A percentile compares a stretch with the other conserved stretches of the same genome.
These are phyloP conservation scores for Lomentospora prolificans DNA, from an alignment of 2,329 filamentous ascomycete genomes.

Conservation along the genomic window DNA sequence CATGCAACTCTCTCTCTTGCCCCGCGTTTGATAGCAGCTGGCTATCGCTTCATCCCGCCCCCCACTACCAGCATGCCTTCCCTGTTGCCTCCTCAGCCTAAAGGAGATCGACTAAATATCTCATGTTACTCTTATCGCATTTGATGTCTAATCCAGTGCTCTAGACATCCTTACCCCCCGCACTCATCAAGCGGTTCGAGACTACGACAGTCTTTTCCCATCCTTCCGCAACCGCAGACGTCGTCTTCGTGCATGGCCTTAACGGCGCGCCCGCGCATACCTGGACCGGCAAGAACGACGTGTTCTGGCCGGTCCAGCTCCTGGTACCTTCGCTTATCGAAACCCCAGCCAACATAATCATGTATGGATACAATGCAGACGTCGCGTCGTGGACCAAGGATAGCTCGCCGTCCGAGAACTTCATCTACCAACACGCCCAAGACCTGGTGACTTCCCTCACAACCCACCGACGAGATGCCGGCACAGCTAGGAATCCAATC, in stretches of 20 bases:
- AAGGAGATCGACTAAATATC: too few species aligned
- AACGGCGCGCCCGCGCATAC: slow-evolving; percentile 57
- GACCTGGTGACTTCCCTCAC: slow-evolving; percentile 54
- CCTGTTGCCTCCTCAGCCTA: too few species aligned
- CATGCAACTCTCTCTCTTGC: too few species aligned
- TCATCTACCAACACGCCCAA: slow-evolving; percentile 62
- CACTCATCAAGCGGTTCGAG: slow-evolving; percentile 43
- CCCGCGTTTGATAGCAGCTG: too few species aligned
- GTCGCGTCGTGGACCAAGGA: slow-evolving; percentile 38
- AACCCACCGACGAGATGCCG: slow-evolving; percentile 49
- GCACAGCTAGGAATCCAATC: slow-evolving; percentile 53
- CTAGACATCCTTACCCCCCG: slow-evolving; percentile 28
- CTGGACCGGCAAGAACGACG: slow-evolving; percentile 46
- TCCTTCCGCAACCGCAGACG: slow-evolving; percentile 49
- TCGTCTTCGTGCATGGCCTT: slow-evolving; percentile 62
- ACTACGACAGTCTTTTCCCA: slow-evolving; percentile 49
- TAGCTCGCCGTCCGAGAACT: slow-evolving; percentile 52
- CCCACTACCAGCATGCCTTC: too few species aligned
- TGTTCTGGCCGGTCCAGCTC: slow-evolving; percentile 62
- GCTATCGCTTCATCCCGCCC: too few species aligned
- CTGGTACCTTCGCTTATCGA: slow-evolving; percentile 42
- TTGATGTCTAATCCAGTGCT: too few species aligned
- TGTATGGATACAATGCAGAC: slow-evolving; percentile 68
- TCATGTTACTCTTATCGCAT: too few species aligned
- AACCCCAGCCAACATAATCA: slow-evolving; percentile 52